Base-by-base conservation (phyloP, 257 asterid genomes). In the Plantago major region DNA sequence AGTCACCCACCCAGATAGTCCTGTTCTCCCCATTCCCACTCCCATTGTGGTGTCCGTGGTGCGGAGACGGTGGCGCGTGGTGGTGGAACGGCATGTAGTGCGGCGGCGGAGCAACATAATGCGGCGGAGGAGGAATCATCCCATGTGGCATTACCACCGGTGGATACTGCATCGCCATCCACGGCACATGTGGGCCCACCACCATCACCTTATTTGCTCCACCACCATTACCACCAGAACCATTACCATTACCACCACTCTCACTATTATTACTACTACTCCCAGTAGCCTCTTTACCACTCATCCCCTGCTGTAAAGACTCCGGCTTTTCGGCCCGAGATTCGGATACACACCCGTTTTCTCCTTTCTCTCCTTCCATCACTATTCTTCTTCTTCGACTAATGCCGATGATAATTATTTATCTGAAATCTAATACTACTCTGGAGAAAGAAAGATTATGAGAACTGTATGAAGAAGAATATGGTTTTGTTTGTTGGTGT, bases 1-100 rank as follows among this genome's bases (percentile, higher is more conserved):
- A 86, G 80, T 91, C 98, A 0, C 98, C 98, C 5, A 91, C 90
- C 98, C 98, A 91, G 88, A 91, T 78, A 82, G 97, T 91, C 64
- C 86, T 82, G 70, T 91, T 91, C 59, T 86, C 96, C 11, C 82
- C 93, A 43, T 68, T 67, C 19, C 59, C 19, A 64, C 49, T 42
- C 40, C 40, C 40, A 33, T 33, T 33, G 40, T 33, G 40, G 40
- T 33, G 40, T 4, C 40, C 40, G 9, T 40, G 70, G 46, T 62
- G 73, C 62, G 44, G 78, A 63, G 57, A 79, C 55, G 63, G 65
- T 26, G 81, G 45, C 16, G 78, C 76, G 59, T 71, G 90, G 61
- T 64, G 81, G 6, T 65, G 90, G 65, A 79, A 87, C 44, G 87
- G 96, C 82, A 83, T 62, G 65, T 85, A 87, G 71, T 85, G 95